phyloP scores from a whole-genome alignment of 495 filamentous ascomycete species.

The Pyronema omphalodes region DNA sequence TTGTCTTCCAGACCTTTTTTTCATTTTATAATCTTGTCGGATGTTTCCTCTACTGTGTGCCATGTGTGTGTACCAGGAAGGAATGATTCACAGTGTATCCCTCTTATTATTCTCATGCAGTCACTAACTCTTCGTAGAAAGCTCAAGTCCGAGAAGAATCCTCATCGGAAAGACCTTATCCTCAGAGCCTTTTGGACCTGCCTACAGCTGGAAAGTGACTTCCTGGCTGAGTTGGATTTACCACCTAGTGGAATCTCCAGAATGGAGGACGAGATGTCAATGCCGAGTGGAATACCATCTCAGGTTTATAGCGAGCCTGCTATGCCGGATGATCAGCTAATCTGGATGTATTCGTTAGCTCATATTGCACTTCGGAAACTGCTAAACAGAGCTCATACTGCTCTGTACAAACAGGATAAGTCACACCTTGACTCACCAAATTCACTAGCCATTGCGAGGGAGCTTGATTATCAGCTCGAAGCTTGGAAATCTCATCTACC shows the following conservation, averaged over 20 bases:
- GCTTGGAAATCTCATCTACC: conserved; percentile 31
- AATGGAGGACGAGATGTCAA: conserved; percentile 47
- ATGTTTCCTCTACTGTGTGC: too few relatives aligned
- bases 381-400: conserved; percentile 65
- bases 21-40: not conserved
- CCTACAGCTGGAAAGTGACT: conserved; percentile 86
- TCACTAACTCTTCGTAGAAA: conserved; percentile 9
- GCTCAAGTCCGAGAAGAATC: conserved; percentile 13
- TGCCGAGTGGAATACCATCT: conserved; percentile 34
- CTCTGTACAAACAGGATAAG: conserved; percentile 45
- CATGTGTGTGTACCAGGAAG: too few relatives aligned
- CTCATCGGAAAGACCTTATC: conserved; percentile 33
- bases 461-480: conserved; percentile 28
- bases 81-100: too few relatives aligned
- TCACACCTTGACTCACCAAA: conserved; percentile 19
- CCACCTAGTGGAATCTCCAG: conserved; percentile 63
- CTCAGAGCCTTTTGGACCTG: conserved; percentile 85
- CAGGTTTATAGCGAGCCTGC: conserved; percentile 4
- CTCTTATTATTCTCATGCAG: not conserved
- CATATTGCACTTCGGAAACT: conserved; percentile 75
- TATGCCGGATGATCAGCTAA: conserved; percentile 27
- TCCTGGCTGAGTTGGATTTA: conserved; percentile 72
- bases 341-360: conserved; percentile 65
- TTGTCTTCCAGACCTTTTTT: conserved; percentile 23
- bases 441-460: conserved; percentile 21